A percentile compares a stretch with the other conserved stretches of the same genome.
Conservation (phyloP, 2,329 filamentous ascomycete species). For the Claviceps pazoutovae region DNA sequence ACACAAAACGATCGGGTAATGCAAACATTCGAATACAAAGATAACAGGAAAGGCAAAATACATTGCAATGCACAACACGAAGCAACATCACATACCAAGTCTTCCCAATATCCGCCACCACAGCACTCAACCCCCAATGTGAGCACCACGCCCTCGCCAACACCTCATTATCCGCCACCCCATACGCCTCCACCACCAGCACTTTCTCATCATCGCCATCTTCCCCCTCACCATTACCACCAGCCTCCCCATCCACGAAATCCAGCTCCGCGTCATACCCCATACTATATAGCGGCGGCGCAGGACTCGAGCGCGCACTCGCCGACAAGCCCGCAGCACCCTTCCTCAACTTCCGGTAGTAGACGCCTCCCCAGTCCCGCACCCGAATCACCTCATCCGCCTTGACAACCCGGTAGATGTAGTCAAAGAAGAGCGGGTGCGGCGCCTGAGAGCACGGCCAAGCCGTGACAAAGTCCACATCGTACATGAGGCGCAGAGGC, state of each 20-base stretch:
- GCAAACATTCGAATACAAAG: too few species aligned
- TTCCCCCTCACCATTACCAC: slow-evolving; percentile 27
- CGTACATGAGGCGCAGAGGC: slow-evolving; percentile 47
- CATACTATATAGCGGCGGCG: slow-evolving; percentile 12
- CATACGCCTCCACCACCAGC: slow-evolving; percentile 58
- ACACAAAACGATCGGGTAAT: too few species aligned
- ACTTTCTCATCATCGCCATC: slow-evolving; percentile 49
- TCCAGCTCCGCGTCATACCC: slow-evolving; percentile 8
- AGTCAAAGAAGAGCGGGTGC: slow-evolving; percentile 61
- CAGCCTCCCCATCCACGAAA: slow-evolving; percentile 19
- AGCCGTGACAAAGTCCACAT: slow-evolving; percentile 52
- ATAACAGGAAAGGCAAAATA: neutral
- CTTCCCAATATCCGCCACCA: slow-evolving; percentile 53
- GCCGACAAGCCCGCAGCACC: slow-evolving; percentile 7
- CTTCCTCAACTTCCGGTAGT: slow-evolving; percentile 14
- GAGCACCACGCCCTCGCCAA: slow-evolving; percentile 65
- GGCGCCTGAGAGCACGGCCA: slow-evolving; percentile 51
- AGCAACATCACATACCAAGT: slow-evolving; percentile 42
- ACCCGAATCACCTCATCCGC: slow-evolving; percentile 54
- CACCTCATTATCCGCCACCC: slow-evolving; percentile 62
- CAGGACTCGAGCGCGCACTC: slow-evolving; percentile 23
- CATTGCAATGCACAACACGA: neutral
- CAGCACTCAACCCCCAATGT: slow-evolving; percentile 57
- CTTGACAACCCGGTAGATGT: slow-evolving; percentile 42
- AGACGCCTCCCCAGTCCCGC: slow-evolving; percentile 47